Conservation (phyloP, 2,329 filamentous ascomycete genomes). For the Leptodontidium sp. region DNA sequence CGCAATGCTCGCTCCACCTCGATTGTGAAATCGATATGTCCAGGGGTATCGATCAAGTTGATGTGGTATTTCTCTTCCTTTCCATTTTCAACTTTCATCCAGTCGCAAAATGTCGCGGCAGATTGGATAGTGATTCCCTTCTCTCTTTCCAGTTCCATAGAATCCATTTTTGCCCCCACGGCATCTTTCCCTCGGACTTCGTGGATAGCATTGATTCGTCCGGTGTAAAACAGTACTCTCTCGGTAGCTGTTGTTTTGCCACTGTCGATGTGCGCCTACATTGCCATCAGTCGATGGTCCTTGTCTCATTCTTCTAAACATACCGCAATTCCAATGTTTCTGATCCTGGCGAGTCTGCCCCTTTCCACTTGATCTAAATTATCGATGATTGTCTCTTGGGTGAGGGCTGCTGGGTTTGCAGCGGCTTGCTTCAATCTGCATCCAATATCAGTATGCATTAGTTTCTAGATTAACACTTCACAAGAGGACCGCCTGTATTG, state of each 20-base stretch:
- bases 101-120: constrained; percentile 96
- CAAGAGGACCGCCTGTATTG: not conserved
- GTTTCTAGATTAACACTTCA: not conserved
- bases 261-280: constrained; percentile 93
- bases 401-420: constrained; percentile 39
- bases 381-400: constrained; percentile 42
- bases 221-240: constrained; percentile 97
- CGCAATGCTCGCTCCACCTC: constrained; percentile 95
- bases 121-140: constrained; percentile 99
- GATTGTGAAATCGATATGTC: constrained; percentile 99
- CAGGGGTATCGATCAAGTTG: constrained; percentile 98
- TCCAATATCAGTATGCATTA: not conserved
- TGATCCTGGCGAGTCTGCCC: constrained; percentile 78
- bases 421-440: constrained; percentile 43
- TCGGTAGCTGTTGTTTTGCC: constrained; percentile 98
- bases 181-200: constrained; percentile 95
- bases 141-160: constrained; percentile 97
- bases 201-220: constrained; percentile 95
- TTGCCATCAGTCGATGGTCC: not conserved
- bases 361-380: constrained; percentile 70
- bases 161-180: constrained; percentile 99
- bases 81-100: constrained; percentile 85
- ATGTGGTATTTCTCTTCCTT: constrained; percentile 93
- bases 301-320: constrained; percentile 42
- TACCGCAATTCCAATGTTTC: constrained; percentile 98